Conservation (phyloP, 345 rosid species). For the Eutrema yunnanense region DNA sequence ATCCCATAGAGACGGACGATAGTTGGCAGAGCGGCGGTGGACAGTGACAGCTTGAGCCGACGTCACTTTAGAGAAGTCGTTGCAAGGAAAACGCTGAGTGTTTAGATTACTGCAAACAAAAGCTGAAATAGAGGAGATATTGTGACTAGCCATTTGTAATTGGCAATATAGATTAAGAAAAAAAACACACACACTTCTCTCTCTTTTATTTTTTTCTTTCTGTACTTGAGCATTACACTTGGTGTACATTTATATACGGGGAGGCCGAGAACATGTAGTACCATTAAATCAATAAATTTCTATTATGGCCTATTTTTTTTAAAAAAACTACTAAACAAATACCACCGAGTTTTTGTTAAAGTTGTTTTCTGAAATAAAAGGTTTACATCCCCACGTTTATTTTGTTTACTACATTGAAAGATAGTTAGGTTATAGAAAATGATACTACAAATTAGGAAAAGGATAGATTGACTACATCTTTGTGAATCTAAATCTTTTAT, state of each 20-base stretch:
- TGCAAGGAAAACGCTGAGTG: neutral
- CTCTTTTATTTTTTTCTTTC: neutral
- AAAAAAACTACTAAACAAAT: no score
- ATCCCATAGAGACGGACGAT: slow-evolving; percentile 28
- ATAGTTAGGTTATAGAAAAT: no score
- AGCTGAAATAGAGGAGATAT: neutral
- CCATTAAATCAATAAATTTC: no score
- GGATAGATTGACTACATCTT: no score
- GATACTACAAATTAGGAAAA: no score
- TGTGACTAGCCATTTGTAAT: neutral
- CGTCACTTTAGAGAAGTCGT: neutral
- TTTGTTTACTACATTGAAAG: no score
- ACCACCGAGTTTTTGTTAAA: no score
- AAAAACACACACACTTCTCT: neutral
- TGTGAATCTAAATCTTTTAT: no score
- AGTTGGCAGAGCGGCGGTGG: slow-evolving; percentile 27
- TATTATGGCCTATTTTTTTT: no score
- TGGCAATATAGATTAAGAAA: neutral
- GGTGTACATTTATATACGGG: neutral
- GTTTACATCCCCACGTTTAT: no score
- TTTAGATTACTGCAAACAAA: neutral
- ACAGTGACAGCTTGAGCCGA: neutral
- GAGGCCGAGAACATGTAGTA: no score
- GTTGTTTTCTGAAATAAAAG: no score
- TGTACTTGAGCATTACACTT: neutral